Evolutionary conservation across 2,329 filamentous ascomycete species (phyloP).

Genomic region (Hypomyces perniciosus): DNA sequence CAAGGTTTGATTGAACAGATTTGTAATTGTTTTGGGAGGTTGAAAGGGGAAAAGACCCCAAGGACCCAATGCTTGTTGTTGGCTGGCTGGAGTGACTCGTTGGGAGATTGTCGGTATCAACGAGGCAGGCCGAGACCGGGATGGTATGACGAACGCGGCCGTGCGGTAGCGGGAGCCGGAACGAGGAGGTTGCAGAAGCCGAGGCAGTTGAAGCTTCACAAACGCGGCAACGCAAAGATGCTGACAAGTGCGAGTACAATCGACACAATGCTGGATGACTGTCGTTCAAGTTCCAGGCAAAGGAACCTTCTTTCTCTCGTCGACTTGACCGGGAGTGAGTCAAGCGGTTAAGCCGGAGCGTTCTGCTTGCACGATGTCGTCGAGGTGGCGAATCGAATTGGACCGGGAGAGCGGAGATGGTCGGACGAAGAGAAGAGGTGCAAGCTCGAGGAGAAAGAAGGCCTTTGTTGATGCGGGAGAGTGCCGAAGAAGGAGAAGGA

Average conservation of each 20-base stretch:
- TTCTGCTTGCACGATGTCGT: slow-evolving; percentile 12
- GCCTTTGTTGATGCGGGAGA: slow-evolving; percentile 24
- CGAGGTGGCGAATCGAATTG: slow-evolving; percentile 21
- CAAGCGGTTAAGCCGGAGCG: slow-evolving; percentile 15
- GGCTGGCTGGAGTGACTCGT: slow-evolving; percentile 11
- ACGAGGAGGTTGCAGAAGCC: neutral
- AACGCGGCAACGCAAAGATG: slow-evolving; percentile 5
- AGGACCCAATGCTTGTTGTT: slow-evolving; percentile 20
- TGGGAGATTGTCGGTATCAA: neutral
- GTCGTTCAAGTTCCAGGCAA: slow-evolving; percentile 2
- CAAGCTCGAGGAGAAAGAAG: slow-evolving; percentile 33
- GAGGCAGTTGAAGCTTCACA: slow-evolving; percentile 3
- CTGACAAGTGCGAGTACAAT: neutral
- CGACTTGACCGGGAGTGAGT: slow-evolving; percentile 14
- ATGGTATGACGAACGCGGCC: slow-evolving; percentile 7
- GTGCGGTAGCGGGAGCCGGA: neutral
- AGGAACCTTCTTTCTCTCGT: slow-evolving; percentile 30
- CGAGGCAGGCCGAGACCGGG: slow-evolving; percentile 14
- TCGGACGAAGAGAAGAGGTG: slow-evolving; percentile 20
- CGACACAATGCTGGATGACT: neutral
- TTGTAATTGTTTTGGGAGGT: slow-evolving; percentile 10
- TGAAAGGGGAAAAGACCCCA: slow-evolving; percentile 19
- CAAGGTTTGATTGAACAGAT: slow-evolving; percentile 20
- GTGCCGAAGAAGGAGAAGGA: slow-evolving; percentile 25
- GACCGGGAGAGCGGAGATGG: slow-evolving; percentile 14